A percentile compares a stretch with the other conserved stretches of the same genome.
These are phyloP conservation scores for Phialocephala subalpina DNA, from an alignment of 2,329 filamentous ascomycete genomes.

Conservation along the genomic window DNA sequence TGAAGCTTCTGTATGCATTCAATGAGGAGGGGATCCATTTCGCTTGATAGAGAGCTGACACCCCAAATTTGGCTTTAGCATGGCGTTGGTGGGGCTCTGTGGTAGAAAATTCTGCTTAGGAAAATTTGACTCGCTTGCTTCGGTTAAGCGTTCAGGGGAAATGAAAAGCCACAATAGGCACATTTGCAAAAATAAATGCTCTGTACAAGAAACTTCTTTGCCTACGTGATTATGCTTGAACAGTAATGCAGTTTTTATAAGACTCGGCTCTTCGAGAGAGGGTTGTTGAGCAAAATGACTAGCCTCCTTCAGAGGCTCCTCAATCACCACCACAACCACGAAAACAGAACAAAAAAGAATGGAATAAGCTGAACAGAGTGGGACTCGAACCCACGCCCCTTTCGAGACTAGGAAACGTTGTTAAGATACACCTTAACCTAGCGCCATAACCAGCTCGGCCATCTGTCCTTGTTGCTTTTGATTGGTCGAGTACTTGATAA, in stretches of 20 bases:
- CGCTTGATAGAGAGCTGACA: slow-evolving; percentile 33
- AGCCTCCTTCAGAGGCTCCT: background rate
- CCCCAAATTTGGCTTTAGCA: slow-evolving; percentile 30
- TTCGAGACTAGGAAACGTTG: slow-evolving; percentile 45
- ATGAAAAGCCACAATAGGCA: background rate
- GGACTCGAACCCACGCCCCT: slow-evolving; percentile 50
- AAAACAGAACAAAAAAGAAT: background rate
- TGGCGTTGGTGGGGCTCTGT: slow-evolving; percentile 36
- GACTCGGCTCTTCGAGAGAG: too few relatives aligned
- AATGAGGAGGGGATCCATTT: slow-evolving; percentile 96
- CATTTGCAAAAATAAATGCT: background rate
- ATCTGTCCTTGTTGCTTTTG: background rate
- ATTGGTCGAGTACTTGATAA: background rate
- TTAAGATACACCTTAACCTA: background rate
- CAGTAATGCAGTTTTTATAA: background rate
- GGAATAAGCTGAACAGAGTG: slow-evolving; percentile 43
- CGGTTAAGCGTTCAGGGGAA: background rate
- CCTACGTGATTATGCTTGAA: background rate
- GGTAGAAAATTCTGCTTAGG: background rate
- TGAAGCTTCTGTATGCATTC: slow-evolving; percentile 81
- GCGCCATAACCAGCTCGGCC: background rate
- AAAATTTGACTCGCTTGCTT: slow-evolving; percentile 1
- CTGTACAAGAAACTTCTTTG: background rate
- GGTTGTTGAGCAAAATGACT: background rate
- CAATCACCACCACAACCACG: background rate